These are phyloP conservation scores for Hirschioporus abietinus DNA, from an alignment of 768 basidiomycete species.

Conservation along the genomic window DNA sequence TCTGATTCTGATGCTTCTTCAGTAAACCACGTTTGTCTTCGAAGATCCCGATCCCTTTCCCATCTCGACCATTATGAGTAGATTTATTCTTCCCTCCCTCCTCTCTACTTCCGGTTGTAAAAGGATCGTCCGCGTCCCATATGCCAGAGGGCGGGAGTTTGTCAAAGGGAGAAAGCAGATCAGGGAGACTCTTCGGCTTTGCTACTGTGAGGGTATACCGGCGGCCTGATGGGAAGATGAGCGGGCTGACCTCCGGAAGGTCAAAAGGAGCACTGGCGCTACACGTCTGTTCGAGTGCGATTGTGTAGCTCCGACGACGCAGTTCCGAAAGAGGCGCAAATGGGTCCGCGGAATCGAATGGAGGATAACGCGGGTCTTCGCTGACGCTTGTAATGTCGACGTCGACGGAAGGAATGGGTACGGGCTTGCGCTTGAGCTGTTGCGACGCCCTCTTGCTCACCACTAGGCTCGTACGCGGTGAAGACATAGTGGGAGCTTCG, in stretches of 20 bases:
- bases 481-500: background rate
- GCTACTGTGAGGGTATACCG: background rate
- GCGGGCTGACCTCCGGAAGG: background rate
- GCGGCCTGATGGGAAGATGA: background rate
- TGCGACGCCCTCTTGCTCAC: constrained; percentile 5
- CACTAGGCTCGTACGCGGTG: background rate
- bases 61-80: background rate
- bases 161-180: background rate
- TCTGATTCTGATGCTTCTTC: background rate
- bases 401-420: constrained; percentile 34
- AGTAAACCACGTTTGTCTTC: background rate
- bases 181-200: background rate
- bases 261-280: constrained; percentile 1
- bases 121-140: background rate
- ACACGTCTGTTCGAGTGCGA: constrained; percentile 10
- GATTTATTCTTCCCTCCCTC: background rate
- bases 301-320: constrained; percentile 49
- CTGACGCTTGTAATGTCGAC: background rate
- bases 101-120: background rate
- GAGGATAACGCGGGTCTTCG: constrained; percentile 44
- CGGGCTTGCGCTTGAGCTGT: constrained; percentile 49
- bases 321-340: constrained; percentile 66
- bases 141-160: background rate
- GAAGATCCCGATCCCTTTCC: background rate
- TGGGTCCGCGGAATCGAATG: constrained; percentile 63